Base-by-base conservation (phyloP, 345 rosid species). In the Pistacia integerrima region DNA sequence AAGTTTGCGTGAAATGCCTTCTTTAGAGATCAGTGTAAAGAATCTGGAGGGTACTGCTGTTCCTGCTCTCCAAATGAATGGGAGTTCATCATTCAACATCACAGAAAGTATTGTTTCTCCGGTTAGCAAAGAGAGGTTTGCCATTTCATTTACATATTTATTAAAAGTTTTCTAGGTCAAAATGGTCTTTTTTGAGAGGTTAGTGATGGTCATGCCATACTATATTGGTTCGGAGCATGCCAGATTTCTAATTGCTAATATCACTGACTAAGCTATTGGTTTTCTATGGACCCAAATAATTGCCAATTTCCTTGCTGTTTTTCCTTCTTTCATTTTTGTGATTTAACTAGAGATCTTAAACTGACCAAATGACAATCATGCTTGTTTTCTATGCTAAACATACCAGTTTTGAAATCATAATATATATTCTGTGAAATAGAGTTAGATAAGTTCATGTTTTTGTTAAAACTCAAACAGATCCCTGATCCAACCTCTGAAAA, bases 101-200 rank as follows among this genome's bases (percentile, higher is more conserved):
- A 79, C 28, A 57, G 94, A 89, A 68, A 79, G 71, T 76, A 77
- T 18, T 61, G 60, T 70, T 83, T 72, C 84, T 63, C 62, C 74
- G 1, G 65, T 44, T 69, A 88, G 85, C 82, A 90, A 59, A 78
- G 97, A 90, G 80, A 88, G 98, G 99, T 92, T 74, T 67, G 89
- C 59, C 73, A 74, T 64, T 80, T 67, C n/a, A 78, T 58, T 58
- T 56, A 62, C 28, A 74, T 70, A 35, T 64, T 67, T 36, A 16
- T 57, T 62, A 51, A 62, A 66, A 13, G 28, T 65, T 49, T 36
- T 64, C 36, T 13, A 49, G 3, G 8, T 76, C 33, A 60, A 81
- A 65, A 68, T 57, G 18, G 36, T 69, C 36, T 69, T 46, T 46
- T 7, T 76, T 36, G 56, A 54, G 17, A 52, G 63, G 36, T 35